Conservation (phyloP, 2,329 filamentous ascomycete species). For the Aphanoascus verrucosus region DNA sequence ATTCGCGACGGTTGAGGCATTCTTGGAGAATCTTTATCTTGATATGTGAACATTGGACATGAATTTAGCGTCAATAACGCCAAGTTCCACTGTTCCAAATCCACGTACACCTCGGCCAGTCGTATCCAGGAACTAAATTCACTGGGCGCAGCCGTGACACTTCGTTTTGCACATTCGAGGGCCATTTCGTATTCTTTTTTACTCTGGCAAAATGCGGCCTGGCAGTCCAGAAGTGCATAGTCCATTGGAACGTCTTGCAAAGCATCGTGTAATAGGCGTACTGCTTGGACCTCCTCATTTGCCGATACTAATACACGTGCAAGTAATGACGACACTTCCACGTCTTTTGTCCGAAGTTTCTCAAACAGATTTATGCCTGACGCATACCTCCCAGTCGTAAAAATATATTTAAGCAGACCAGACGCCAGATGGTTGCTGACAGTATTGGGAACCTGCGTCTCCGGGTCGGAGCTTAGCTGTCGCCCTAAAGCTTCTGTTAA, state of each 20-base stretch:
- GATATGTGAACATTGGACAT: constrained; percentile 99
- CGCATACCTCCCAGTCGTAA: constrained; percentile 85
- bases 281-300: constrained; percentile 92
- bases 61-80: constrained; percentile 92
- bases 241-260: constrained; percentile 93
- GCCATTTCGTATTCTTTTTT: constrained; percentile 84
- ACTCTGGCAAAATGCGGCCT: constrained; percentile 79
- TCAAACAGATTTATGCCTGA: constrained; percentile 97
- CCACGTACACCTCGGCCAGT: constrained; percentile 84
- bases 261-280: constrained; percentile 75
- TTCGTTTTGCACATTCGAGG: constrained; percentile 83
- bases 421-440: constrained; percentile 92
- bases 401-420: constrained; percentile 88
- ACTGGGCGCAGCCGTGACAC: constrained; percentile 87
- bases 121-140: constrained; percentile 97
- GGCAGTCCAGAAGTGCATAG: constrained; percentile 88
- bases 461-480: constrained; percentile 90
- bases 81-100: constrained; percentile 92
- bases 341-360: constrained; percentile 79
- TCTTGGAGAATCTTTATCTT: constrained; percentile 89
- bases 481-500: constrained; percentile 51
- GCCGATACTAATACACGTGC: constrained; percentile 87
- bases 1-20: constrained; percentile 90
- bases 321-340: constrained; percentile 86
- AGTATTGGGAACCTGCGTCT: constrained; percentile 93